Conservation (phyloP, 2,329 filamentous ascomycete species). For the Penicillium sp. region DNA sequence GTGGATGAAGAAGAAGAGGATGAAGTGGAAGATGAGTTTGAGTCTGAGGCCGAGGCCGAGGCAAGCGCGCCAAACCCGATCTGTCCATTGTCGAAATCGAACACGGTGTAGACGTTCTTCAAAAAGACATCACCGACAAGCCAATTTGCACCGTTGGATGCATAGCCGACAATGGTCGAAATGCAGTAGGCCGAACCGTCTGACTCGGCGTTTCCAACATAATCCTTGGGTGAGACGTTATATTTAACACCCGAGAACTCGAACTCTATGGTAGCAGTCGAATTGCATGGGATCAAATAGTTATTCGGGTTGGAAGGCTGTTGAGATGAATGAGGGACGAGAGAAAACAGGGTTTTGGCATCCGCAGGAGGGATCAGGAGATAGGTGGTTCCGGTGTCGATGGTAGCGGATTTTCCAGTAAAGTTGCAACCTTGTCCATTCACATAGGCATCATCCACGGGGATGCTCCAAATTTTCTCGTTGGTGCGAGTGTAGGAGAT, state of each 20-base stretch:
- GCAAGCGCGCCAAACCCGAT: constrained; percentile 37
- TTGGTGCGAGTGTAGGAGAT: constrained; percentile 63
- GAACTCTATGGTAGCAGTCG: constrained; percentile 59
- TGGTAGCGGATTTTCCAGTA: constrained; percentile 60
- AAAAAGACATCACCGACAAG: constrained; percentile 82
- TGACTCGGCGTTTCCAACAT: constrained; percentile 50
- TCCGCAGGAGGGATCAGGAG: constrained; percentile 68
- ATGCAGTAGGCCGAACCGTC: constrained; percentile 41
- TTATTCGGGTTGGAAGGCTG: constrained; percentile 49
- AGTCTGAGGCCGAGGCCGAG: constrained; percentile 4
- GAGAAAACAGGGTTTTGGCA: constrained; percentile 64
- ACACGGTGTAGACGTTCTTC: constrained; percentile 86
- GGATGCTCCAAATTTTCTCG: constrained; percentile 68
- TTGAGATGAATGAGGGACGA: constrained; percentile 59
- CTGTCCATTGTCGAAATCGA: constrained; percentile 64
- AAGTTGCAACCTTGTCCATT: constrained; percentile 59
- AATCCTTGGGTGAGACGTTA: constrained; percentile 67
- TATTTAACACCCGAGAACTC: constrained; percentile 68
- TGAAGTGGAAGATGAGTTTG: not conserved
- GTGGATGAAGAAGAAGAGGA: not conserved
- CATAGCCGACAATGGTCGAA: constrained; percentile 72
- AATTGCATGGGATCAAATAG: constrained; percentile 72
- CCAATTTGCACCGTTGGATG: constrained; percentile 66
- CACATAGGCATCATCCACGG: constrained; percentile 63
- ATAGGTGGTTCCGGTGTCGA: constrained; percentile 82